Base-by-base conservation (phyloP, 2,329 filamentous ascomycete genomes). In the Verticillium albo-atrum region DNA sequence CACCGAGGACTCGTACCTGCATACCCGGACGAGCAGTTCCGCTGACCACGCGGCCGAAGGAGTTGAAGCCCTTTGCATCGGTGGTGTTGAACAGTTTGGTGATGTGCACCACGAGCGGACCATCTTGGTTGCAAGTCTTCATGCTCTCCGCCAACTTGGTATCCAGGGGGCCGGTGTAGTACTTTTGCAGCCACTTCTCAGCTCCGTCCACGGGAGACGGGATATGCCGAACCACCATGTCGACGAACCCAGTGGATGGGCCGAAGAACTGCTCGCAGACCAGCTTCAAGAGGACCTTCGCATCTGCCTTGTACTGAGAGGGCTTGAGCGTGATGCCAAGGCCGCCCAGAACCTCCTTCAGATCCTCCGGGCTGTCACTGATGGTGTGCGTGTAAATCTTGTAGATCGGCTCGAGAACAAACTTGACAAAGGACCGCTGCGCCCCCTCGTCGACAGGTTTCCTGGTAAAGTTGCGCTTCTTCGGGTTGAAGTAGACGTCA, bases 201-300 rank as follows among this genome's bases (percentile, higher is more conserved):
- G 92, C 89, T 4, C 90, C 92, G 62, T 91, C 89, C 1, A 87
- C 79, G 0, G 95, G 94, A 6, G 94, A 97, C 2, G 95, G 95
- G 55, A 98, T 80, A 72, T 99, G 93, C 65, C 90, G 82, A 10
- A 93, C 86, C 61, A 98, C 78, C 95, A 99, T 98, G 72, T 99
- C 95, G 42, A 98, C 93, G 67, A 99, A 96, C 0, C 92, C 93
- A 20, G 85, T 87, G 1, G 92, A 90, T 9, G 90, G 87, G 0
- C 95, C 95, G 68, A 99, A 99, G 77, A 98, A 99, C 70, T 97
- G 92, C 71, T 92, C 90, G 72, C 94, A 98, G 6, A 97, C 93
- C 56, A 96, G 78, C 70, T 91, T 93, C 59, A 99, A 82, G 17
- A 99, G 82, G 37, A 93, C 89, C 67, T 91, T 95, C 4, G 95